phyloP scores from a whole-genome alignment of 2,329 filamentous ascomycete species.

The Aspergillus jensenii region DNA sequence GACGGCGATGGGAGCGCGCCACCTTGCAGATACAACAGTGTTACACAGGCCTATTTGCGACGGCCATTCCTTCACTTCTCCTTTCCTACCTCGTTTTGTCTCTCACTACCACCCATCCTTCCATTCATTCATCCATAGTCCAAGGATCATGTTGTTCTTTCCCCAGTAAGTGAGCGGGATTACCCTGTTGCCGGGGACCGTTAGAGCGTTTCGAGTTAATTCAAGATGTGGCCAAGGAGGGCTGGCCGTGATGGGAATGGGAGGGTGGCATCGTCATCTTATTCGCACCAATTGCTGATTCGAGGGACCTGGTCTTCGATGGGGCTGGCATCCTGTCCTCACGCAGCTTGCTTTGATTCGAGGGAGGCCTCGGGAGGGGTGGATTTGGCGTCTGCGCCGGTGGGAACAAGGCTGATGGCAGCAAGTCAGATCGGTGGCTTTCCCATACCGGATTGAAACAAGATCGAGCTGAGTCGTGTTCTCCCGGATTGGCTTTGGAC shows the following conservation, averaged over 20 bases:
- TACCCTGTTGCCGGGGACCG: slow-evolving; percentile 26
- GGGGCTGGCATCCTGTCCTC: slow-evolving; percentile 9
- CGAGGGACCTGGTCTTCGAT: slow-evolving; percentile 9
- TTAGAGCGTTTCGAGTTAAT: slow-evolving; percentile 45
- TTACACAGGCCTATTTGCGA: slow-evolving; percentile 17
- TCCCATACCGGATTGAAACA: slow-evolving; percentile 22
- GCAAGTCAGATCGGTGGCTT: slow-evolving; percentile 23
- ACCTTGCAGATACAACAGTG: slow-evolving; percentile 14
- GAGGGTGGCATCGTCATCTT: slow-evolving; percentile 11
- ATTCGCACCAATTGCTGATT: slow-evolving; percentile 10
- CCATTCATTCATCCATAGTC: background rate
- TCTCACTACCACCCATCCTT: background rate
- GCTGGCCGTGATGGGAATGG: slow-evolving; percentile 9
- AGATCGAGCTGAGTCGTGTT: slow-evolving; percentile 19
- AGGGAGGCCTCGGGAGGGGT: slow-evolving; percentile 20
- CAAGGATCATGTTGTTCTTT: background rate
- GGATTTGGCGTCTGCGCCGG: slow-evolving; percentile 21
- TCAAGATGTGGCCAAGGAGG: slow-evolving; percentile 24
- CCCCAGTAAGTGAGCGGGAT: background rate
- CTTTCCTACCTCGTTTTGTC: background rate
- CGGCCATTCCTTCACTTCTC: background rate
- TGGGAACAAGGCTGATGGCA: slow-evolving; percentile 28
- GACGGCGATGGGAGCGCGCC: slow-evolving; percentile 1
- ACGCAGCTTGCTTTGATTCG: slow-evolving; percentile 11
- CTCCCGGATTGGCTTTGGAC: slow-evolving; percentile 2